Evolutionary conservation across 768 basidiomycete species (phyloP), one percentile per base, ranked within the genome.

Genomic region (Phylloporus sp.): DNA sequence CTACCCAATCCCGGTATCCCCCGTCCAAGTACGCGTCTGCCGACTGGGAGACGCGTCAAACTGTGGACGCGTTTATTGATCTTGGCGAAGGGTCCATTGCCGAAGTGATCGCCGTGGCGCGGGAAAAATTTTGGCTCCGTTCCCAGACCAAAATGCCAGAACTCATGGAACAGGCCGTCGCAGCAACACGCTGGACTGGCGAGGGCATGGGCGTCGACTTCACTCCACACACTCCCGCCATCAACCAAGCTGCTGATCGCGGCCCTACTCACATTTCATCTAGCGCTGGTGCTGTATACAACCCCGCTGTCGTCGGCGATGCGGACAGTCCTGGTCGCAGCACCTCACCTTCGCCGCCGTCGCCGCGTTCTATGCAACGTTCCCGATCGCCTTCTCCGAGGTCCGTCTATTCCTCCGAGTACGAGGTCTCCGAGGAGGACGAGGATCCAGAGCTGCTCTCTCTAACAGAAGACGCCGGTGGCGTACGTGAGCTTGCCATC

Each of bases 111-210:
- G 63, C 63, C 27, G 66, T 85, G 26, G 84, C 84, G 15, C 74
- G 80, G 54, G 88, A 90, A 66, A 86, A 87, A 65, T 72, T 76
- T 49, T 91, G 88, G 88, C 64, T 90, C 43, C 72, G 81, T 32
- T 75, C 70, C 35, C 65, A 80, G 61, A 91, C 88, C 0, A 83
- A 83, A 55, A 74, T 88, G 53, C 72, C 74, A 2, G 84, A 85
- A 50, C 75, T 88, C 62, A 78, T 88, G 66, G 73, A 75, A 55
- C 86, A 88, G 55, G 84, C 85, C 4, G 66, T 88, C 8, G 85
- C 85, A 23, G 82, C 87, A 40, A 69, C 75, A 11, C 70, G 74
- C 34, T 80, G 72, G 56, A 68, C 72, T 35, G 68, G 64, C 56
- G 70, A 66, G 55, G 72, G 53, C 59, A 71, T 58, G 70, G 61